These are phyloP conservation scores for Starmerella floricola DNA, from an alignment of 805 yeast genomes.

Conservation along the genomic window DNA sequence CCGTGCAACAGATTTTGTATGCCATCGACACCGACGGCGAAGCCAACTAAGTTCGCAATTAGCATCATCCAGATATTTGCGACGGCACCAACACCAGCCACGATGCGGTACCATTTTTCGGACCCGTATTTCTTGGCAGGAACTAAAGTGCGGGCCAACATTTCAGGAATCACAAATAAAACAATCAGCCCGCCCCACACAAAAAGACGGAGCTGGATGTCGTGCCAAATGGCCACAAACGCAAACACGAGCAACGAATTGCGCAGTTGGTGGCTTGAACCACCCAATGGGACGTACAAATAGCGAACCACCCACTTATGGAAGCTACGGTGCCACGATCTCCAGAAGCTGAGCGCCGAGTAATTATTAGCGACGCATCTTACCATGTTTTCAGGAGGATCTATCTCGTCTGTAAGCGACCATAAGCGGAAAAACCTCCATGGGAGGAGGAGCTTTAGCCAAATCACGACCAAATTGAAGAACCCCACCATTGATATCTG, in stretches of 20 bases:
- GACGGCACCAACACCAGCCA: constrained; percentile 82
- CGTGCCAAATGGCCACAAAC: constrained; percentile 98
- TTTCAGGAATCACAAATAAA: constrained; percentile 75
- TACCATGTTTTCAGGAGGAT: constrained; percentile 96
- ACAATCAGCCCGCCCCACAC: constrained; percentile 97
- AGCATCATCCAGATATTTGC: constrained; percentile 94
- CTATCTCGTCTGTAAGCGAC: constrained; percentile 84
- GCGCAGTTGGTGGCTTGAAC: constrained; percentile 54
- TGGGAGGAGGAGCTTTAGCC: constrained; percentile 86
- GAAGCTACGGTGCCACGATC: constrained; percentile 95
- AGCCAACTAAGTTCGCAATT: constrained; percentile 89
- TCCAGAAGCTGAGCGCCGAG: constrained; percentile 91
- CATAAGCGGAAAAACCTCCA: constrained; percentile 94
- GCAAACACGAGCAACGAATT: constrained; percentile 80
- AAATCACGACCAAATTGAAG: constrained; percentile 77
- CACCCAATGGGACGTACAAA: constrained; percentile 85
- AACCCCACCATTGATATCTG: constrained; percentile 91
- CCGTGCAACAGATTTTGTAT: constrained; percentile 50
- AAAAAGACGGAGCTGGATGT: constrained; percentile 70
- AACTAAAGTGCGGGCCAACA: constrained; percentile 41
- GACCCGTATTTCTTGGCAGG: constrained; percentile 32
- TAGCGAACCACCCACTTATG: constrained; percentile 84
- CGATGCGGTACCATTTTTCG: constrained; percentile 61
- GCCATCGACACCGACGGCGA: constrained; percentile 87
- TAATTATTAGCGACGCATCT: constrained; percentile 91